Conservation (phyloP, 805 yeast species). For the Yamadazyma philogaea region DNA sequence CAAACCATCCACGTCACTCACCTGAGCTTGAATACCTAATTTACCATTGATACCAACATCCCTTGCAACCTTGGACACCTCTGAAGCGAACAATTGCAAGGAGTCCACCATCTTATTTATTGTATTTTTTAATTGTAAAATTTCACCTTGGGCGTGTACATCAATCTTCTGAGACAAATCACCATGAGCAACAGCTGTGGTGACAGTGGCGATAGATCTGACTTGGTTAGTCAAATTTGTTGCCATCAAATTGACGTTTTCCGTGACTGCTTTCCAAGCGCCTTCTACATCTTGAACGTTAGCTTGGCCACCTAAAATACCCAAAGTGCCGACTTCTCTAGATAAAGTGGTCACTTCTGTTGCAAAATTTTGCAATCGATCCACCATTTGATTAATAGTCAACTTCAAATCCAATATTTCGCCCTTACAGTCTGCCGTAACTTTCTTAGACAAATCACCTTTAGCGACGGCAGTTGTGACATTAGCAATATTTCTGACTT, state of each 20-base stretch:
- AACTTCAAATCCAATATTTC: constrained; percentile 45
- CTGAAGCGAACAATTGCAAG: constrained; percentile 80
- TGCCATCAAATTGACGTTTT: constrained; percentile 47
- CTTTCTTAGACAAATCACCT: constrained; percentile 78
- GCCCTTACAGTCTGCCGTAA: constrained; percentile 82
- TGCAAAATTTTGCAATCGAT: constrained; percentile 47
- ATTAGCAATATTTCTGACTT: constrained; percentile 82
- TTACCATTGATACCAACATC: constrained; percentile 94
- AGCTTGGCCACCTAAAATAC: constrained; percentile 50
- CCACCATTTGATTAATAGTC: constrained; percentile 52
- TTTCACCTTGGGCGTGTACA: constrained; percentile 89
- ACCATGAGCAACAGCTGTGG: constrained; percentile 90
- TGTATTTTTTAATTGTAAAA: constrained; percentile 78
- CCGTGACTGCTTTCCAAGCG: constrained; percentile 50
- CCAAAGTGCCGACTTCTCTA: constrained; percentile 46
- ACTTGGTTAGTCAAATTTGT: constrained; percentile 67
- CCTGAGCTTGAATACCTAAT: constrained; percentile 89
- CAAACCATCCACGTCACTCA: constrained; percentile 82
- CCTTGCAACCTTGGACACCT: constrained; percentile 85
- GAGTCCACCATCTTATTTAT: constrained; percentile 93
- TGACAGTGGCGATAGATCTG: constrained; percentile 83
- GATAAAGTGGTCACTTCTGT: constrained; percentile 46
- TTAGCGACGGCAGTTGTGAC: constrained; percentile 86
- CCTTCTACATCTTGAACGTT: constrained; percentile 51
- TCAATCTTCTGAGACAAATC: constrained; percentile 81